Evolutionary conservation across 345 rosid species (phyloP), one percentile per base, ranked within the genome.

Genomic region (Clarkia xantiana): DNA sequence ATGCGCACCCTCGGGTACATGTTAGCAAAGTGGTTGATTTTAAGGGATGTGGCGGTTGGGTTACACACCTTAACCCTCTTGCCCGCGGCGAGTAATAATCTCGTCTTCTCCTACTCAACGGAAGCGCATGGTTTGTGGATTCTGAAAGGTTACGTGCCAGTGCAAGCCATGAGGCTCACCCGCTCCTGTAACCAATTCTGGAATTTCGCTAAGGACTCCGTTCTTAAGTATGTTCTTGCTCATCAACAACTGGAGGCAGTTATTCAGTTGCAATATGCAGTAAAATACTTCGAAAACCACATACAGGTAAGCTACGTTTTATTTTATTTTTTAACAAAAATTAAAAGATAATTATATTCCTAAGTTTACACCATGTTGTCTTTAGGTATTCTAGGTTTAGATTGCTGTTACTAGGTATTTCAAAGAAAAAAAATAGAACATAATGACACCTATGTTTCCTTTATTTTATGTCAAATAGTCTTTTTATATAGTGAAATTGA

Each of bases 51-150:
- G 10, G 85, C 84, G 17, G 71, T 70, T 3, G 96, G 94, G 25
- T 55, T 79, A 49, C 76, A 66, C 5, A 47, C 71, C 5, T 11
- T 78, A 16, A 62, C 65, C 18, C 53, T 71, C 13, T 4, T 10
- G 59, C 63, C 74, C 42, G 47, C 51, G 57, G 76, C 60, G 34
- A 17, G 38, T 14, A 20, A 59, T 45, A 55, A 67, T 3, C 57
- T 60, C 10, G 84, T 81, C 5, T 66, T 82, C 25, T 67, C 89
- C 1, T 84, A 84, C 51, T 82, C 86, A 15, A 70, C 61, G 4
- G 97, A 89, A 70, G 79, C 85, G 1, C 79, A 80, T 58, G 97
- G 95, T 18, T 64, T 78, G 40, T 89, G 97, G 97, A 64, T 62
- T 23, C 58, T 81, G 42, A 88, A 84, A 56, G 97, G 82, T 11